These are phyloP conservation scores for Ensete glaucum DNA, from an alignment of 176 grass and related monocot species.

Conservation along the genomic window DNA sequence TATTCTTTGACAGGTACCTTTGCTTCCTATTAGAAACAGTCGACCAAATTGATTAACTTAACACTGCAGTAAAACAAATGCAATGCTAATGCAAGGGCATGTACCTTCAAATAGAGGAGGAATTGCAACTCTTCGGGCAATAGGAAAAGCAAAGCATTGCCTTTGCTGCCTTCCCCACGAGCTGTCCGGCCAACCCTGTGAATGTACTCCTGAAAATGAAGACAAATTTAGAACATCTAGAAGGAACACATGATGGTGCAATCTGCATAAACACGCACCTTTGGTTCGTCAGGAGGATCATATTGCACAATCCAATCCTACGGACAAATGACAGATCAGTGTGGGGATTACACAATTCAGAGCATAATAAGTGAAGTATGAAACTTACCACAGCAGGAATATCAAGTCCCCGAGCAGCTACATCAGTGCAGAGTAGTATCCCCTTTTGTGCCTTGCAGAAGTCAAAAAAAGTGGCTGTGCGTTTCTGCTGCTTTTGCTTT, in stretches of 20 bases:
- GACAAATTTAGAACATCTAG: conserved; percentile 7
- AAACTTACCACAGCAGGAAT: conserved; percentile 84
- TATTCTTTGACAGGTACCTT: conserved; percentile 89
- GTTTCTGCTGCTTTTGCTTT: conserved; percentile 96
- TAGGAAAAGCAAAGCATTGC: conserved; percentile 74
- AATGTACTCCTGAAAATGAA: conserved; percentile 79
- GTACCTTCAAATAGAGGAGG: conserved; percentile 82
- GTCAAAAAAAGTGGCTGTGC: conserved; percentile 80
- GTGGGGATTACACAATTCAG: background rate
- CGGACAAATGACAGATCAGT: background rate
- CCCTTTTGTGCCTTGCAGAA: conserved; percentile 94
- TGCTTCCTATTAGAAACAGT: conserved; percentile 44
- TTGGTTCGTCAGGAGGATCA: conserved; percentile 94
- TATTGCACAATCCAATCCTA: conserved; percentile 99
- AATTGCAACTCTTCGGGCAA: conserved; percentile 82
- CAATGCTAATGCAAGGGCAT: background rate
- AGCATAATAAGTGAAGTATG: background rate
- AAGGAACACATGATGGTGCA: conserved; percentile 1
- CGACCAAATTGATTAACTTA: background rate
- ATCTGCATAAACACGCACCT: conserved; percentile 37
- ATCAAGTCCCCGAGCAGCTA: conserved; percentile 93
- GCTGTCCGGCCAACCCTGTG: conserved; percentile 93
- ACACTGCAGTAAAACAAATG: background rate
- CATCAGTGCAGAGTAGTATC: conserved; percentile 83
- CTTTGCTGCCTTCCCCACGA: conserved; percentile 83